These are phyloP conservation scores for Talaromyces adpressus DNA, from an alignment of 495 filamentous ascomycete species.

Conservation along the genomic window DNA sequence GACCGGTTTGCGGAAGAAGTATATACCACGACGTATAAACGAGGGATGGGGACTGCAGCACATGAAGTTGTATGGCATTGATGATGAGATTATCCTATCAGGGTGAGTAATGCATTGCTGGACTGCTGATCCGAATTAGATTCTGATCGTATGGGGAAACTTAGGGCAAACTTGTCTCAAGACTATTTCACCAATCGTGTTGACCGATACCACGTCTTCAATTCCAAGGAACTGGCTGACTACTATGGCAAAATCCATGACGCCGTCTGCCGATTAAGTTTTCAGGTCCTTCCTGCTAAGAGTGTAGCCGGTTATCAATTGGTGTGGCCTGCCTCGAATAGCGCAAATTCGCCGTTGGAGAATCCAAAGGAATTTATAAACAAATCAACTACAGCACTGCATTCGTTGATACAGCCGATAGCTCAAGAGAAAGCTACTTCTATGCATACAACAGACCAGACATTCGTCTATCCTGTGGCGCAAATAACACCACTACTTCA, in stretches of 20 bases:
- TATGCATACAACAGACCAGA: slow-evolving; percentile 41
- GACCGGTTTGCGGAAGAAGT: slow-evolving; percentile 74
- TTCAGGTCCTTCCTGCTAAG: slow-evolving; percentile 57
- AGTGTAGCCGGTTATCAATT: slow-evolving; percentile 59
- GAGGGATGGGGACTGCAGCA: slow-evolving; percentile 98
- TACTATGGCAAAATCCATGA: slow-evolving; percentile 76
- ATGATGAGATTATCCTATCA: slow-evolving; percentile 92
- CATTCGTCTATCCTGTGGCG: slow-evolving; percentile 72
- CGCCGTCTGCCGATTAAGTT: slow-evolving; percentile 73
- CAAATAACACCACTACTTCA: slow-evolving; percentile 79
- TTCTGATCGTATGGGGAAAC: slow-evolving; percentile 7
- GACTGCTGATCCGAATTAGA: neutral
- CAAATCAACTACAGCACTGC: slow-evolving; percentile 58
- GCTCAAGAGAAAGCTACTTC: slow-evolving; percentile 22
- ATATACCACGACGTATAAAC: slow-evolving; percentile 84
- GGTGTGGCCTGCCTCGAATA: slow-evolving; percentile 73
- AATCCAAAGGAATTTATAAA: slow-evolving; percentile 59
- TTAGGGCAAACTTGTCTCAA: slow-evolving; percentile 80
- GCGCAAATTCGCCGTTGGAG: slow-evolving; percentile 61
- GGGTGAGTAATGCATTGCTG: slow-evolving; percentile 45
- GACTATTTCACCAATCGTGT: slow-evolving; percentile 97
- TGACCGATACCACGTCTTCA: slow-evolving; percentile 91
- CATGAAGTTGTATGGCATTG: slow-evolving; percentile 97
- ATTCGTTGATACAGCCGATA: slow-evolving; percentile 53
- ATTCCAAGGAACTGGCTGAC: slow-evolving; percentile 66